Percentiles rank a stretch among this genome's conserved stretches.
Conservation (phyloP, 352 stramenopile genomes). For the Phytopythium delawarense region DNA sequence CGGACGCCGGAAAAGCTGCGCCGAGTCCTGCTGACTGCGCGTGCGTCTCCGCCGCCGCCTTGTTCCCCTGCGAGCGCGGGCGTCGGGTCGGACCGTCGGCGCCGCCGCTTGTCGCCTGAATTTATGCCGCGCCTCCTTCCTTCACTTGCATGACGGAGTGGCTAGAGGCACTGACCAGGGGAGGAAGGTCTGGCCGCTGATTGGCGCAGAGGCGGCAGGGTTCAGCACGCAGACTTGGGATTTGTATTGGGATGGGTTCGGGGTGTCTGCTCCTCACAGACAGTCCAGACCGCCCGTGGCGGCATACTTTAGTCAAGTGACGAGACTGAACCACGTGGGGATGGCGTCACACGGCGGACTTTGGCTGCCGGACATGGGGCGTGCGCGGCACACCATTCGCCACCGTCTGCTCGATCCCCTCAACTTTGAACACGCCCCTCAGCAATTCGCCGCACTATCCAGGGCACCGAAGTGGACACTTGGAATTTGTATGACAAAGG, state of each 20-base stretch:
- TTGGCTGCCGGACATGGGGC: too few species aligned
- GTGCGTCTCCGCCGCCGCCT: too few species aligned
- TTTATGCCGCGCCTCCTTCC: neutral
- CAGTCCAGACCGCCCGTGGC: neutral
- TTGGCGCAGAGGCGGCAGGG: neutral
- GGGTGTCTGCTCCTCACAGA: conserved; percentile 4
- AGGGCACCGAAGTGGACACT: neutral
- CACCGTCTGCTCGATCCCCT: too few species aligned
- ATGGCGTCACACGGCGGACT: too few species aligned
- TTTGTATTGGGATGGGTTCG: conserved; percentile 6
- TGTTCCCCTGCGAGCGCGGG: neutral
- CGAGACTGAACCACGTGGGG: too few species aligned
- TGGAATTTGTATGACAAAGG: neutral
- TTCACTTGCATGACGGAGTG: neutral
- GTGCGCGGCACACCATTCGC: too few species aligned
- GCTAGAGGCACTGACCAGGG: neutral
- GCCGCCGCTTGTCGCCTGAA: neutral
- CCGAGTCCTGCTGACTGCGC: too few species aligned
- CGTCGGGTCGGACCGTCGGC: conserved; percentile 1
- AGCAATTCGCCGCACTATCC: too few species aligned
- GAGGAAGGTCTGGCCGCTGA: neutral
- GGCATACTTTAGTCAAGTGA: neutral
- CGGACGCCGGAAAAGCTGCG: too few species aligned
- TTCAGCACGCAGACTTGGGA: conserved; percentile 4
- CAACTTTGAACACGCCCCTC: too few species aligned